Conservation (phyloP, 805 yeast genomes). For the Nematodospora valgi region DNA sequence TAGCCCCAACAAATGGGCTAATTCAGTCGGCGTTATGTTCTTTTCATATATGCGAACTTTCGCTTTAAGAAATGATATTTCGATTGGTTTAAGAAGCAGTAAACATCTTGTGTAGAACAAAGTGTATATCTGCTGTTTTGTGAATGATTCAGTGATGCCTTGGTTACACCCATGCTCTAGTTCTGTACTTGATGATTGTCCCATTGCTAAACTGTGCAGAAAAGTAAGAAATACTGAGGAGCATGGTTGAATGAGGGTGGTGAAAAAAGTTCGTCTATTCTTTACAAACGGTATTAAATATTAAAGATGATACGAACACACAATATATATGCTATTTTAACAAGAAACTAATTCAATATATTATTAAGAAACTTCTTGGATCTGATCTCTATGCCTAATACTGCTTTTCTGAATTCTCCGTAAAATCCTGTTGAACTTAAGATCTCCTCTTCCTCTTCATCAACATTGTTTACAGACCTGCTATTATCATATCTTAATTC, state of each 20-base stretch:
- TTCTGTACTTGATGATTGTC: background rate
- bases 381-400: slow-evolving; percentile 28
- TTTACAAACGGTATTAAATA: background rate
- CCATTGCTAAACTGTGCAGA: too few relatives aligned
- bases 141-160: slow-evolving; percentile 13
- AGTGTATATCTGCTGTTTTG: slow-evolving; percentile 17
- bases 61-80: slow-evolving; percentile 17
- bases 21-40: slow-evolving; percentile 16
- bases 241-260: too few relatives aligned
- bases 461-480: slow-evolving; percentile 6
- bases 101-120: slow-evolving; percentile 18
- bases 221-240: too few relatives aligned
- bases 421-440: slow-evolving; percentile 17
- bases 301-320: background rate
- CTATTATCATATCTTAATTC: slow-evolving; percentile 18
- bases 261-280: too few relatives aligned
- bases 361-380: slow-evolving; percentile 27
- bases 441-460: slow-evolving; percentile 26
- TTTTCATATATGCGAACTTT: slow-evolving; percentile 12
- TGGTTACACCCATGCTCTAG: background rate
- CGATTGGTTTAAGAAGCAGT: slow-evolving; percentile 16
- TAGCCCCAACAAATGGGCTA: slow-evolving; percentile 20
- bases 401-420: slow-evolving; percentile 18
- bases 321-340: too few relatives aligned
- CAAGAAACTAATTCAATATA: slow-evolving; percentile 15